Base-by-base conservation (phyloP, 2,329 filamentous ascomycete species). In the Trichoderma aggressivum region DNA sequence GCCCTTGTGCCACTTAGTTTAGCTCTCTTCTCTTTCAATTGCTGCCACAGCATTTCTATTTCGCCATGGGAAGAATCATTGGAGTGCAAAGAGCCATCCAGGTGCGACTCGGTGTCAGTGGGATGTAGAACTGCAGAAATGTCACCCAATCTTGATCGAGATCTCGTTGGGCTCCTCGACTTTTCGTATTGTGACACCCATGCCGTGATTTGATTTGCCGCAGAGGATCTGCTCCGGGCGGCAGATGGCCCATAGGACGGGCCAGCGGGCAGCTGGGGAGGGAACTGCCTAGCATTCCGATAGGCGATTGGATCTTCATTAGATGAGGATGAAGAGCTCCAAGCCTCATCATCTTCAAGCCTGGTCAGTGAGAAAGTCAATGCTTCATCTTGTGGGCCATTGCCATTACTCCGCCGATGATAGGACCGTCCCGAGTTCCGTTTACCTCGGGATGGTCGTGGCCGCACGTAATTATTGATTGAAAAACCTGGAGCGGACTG, bases 31-130 rank as follows among this genome's bases (percentile, higher is more conserved):
- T 79, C 74, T 55, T 82, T 81, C n/a, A 82, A 71, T 61, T 78
- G 74, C 26, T 78, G 75, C 81, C 81, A 82, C 5, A 82, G 74
- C 12, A 75, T 34, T 65, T 82, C 79, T n/a, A 82, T 72, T 14
- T 78, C 76, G 21, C 76, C 77, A n/a, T 79, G 77, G 0, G 77
- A 75, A 14, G 74, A 75, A n/a, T 67, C 73, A 10, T 70, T 66
- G 7, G 76, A 78, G 18, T 72, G 68, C 26, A 68, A 43, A 10
- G 71, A 72, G 14, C 74, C 73, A 36, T 76, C 74, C 26, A 69
- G 67, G 18, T 16, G 65, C 12, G 72, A 72, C 32, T 71, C 74
- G 24, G 68, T 55, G 24, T 64, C 70, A 50, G 73, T 73, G 7
- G 71, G 65, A 0, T 66, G 43, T 55, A 70, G 56, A 18, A 70